Evolutionary conservation across 495 filamentous ascomycete species (phyloP).

Genomic region (Neurospora tetraspora): DNA sequence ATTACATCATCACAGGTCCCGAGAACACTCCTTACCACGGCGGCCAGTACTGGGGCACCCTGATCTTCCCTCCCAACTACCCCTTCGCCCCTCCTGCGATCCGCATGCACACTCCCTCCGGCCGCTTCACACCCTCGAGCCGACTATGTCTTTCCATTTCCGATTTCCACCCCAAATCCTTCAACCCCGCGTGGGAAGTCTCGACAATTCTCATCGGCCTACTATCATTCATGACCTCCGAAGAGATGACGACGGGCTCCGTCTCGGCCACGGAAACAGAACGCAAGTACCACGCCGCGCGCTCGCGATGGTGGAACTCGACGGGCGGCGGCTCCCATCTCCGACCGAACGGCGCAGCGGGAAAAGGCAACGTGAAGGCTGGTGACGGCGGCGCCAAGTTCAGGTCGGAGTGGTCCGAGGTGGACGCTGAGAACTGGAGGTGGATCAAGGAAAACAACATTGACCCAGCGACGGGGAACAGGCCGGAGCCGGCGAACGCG

Average conservation of each 20-base stretch:
- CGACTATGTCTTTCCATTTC: conserved; percentile 90
- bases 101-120: conserved; percentile 95
- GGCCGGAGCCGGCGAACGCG: conserved; percentile 32
- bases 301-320: conserved; percentile 92
- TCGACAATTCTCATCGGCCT: conserved; percentile 92
- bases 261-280: conserved; percentile 72
- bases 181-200: conserved; percentile 99
- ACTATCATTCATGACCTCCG: conserved; percentile 93
- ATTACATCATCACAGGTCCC: conserved; percentile 96
- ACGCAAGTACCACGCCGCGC: conserved; percentile 64
- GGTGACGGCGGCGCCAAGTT: conserved; percentile 11
- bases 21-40: conserved; percentile 86
- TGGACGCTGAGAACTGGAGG: conserved; percentile 84
- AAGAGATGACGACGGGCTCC: conserved; percentile 96
- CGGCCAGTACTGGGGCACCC: conserved; percentile 96
- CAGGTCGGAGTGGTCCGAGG: conserved; percentile 70
- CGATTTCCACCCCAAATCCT: conserved; percentile 94
- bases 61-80: conserved; percentile 92
- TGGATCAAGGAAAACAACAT: conserved; percentile 82
- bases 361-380: conserved; percentile 37
- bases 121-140: conserved; percentile 86
- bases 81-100: conserved; percentile 96
- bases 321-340: conserved; percentile 82
- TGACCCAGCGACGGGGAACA: conserved; percentile 65
- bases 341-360: conserved; percentile 21